phyloP scores from a whole-genome alignment of 768 basidiomycete species.

The Tulasnella sp. region DNA sequence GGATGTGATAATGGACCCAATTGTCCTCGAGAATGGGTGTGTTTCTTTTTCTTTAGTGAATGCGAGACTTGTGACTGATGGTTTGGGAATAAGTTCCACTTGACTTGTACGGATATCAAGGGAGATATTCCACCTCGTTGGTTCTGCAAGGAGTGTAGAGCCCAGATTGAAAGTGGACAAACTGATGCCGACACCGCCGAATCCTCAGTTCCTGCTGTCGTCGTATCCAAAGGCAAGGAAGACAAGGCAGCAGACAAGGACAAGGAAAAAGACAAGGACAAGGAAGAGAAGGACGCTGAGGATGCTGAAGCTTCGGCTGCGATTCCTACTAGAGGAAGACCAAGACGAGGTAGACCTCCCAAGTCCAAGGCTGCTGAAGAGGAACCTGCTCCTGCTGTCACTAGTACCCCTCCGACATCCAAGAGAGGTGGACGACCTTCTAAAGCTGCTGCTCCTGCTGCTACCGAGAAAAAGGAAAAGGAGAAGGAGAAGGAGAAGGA shows the following conservation, averaged over 20 bases:
- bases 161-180: not conserved
- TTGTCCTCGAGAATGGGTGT: constrained; percentile 12
- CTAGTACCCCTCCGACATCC: too few relatives aligned
- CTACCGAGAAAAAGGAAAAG: not conserved
- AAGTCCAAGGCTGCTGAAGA: constrained; percentile 2
- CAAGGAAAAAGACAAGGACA: not conserved
- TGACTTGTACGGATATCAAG: constrained; percentile 8
- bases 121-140: constrained; percentile 7
- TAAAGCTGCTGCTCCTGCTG: not conserved
- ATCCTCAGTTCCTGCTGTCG: not conserved
- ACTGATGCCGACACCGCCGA: not conserved
- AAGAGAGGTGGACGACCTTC: not conserved
- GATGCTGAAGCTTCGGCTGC: too few relatives aligned
- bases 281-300: not conserved
- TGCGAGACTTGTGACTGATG: too few relatives aligned
- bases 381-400: not conserved
- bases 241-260: too few relatives aligned
- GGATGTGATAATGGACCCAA: constrained; percentile 10
- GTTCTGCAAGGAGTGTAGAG: constrained; percentile 9
- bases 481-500: constrained; percentile 3
- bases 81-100: constrained; percentile 1
- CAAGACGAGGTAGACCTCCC: not conserved
- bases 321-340: constrained; percentile 1
- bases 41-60: not conserved
- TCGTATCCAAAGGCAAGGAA: too few relatives aligned